Conservation (phyloP, 495 filamentous ascomycete genomes). For the Talaromyces borbonicus region DNA sequence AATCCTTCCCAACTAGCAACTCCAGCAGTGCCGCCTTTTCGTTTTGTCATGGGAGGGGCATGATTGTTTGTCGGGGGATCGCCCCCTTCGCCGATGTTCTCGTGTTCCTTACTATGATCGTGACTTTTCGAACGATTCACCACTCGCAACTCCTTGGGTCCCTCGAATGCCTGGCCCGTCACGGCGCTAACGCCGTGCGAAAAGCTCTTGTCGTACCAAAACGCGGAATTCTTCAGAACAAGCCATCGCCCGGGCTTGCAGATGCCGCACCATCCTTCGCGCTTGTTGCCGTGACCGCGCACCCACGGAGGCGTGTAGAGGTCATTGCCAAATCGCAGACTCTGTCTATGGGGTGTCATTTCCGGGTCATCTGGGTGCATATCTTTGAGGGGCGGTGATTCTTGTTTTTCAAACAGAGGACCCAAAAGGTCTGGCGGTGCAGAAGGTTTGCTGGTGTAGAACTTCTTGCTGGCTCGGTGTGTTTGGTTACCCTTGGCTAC, state of each 20-base stretch:
- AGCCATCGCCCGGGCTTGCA: slow-evolving; percentile 76
- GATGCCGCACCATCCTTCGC: slow-evolving; percentile 77
- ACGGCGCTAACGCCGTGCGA: slow-evolving; percentile 72
- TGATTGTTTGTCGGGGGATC: background rate
- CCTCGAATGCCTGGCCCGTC: slow-evolving; percentile 62
- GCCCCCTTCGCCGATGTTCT: background rate
- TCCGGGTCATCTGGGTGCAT: slow-evolving; percentile 66
- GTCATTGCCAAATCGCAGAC: slow-evolving; percentile 66
- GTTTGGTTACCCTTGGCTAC: background rate
- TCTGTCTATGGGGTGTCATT: slow-evolving; percentile 61
- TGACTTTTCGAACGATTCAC: slow-evolving; percentile 59
- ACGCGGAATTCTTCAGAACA: slow-evolving; percentile 73
- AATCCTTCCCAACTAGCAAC: slow-evolving; percentile 54
- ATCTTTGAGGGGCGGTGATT: slow-evolving; percentile 60
- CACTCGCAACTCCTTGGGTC: slow-evolving; percentile 57
- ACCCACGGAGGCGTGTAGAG: slow-evolving; percentile 73
- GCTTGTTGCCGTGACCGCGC: slow-evolving; percentile 69
- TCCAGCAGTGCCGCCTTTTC: background rate
- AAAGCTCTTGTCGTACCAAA: slow-evolving; percentile 82
- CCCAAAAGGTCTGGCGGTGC: slow-evolving; percentile 66
- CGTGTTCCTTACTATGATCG: slow-evolving; percentile 34
- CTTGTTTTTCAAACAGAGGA: slow-evolving; percentile 55
- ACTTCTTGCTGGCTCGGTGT: background rate
- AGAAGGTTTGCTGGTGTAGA: slow-evolving; percentile 15
- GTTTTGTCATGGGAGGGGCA: background rate